Evolutionary conservation across 495 filamentous ascomycete genomes (phyloP), one percentile per base, ranked within the genome.

Genomic region (Penicillium turbatum): DNA sequence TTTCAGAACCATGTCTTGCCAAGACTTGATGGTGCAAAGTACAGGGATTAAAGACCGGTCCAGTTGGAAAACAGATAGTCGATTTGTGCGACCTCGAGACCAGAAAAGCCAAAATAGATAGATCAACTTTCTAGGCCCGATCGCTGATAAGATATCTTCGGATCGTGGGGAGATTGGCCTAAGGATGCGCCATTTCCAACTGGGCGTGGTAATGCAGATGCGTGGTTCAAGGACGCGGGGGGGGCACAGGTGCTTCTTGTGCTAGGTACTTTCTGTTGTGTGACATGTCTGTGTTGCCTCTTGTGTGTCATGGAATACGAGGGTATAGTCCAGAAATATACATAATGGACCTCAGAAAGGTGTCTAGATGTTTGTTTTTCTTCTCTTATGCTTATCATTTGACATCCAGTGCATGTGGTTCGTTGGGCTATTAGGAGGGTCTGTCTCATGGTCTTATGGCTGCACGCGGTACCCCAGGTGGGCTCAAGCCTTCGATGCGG

Each of bases 1-100:
- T 49, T 49, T 49, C 47, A 49, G 4, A 49, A 35, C 36, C n/a
- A 34, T 39, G 47, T 48, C 45, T 48, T 36, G 45, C 47, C 47
- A 49, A 49, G 35, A 49, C 21, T 16, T 49, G 47, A 49, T 49
- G 38, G 47, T 49, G 35, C 47, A 27, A 39, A 49, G 24, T 12
- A 21, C 47, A 49, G 47, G 47, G 24, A 49, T 39, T 39, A 24
- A 16, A 27, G 35, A 31, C 35, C 26, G 26, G 47, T 39, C 47
- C 26, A 49, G 47, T 49, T 38, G 24, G 24, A 11, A n/a, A 1
- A 34, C 43, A 48, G 30, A 37, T 24, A 3, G 26, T 37, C 35
- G 35, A 49, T 49, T 39, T 39, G 47, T 49, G 24, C 15, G 35
- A 48, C 46, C 46, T 49, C 21, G 21, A 48, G 9, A 9, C 15